A percentile compares a stretch with the other conserved stretches of the same genome.
Conservation (phyloP, 1,284 basidiomycete genomes). For the Bondarzewia mesenterica region DNA sequence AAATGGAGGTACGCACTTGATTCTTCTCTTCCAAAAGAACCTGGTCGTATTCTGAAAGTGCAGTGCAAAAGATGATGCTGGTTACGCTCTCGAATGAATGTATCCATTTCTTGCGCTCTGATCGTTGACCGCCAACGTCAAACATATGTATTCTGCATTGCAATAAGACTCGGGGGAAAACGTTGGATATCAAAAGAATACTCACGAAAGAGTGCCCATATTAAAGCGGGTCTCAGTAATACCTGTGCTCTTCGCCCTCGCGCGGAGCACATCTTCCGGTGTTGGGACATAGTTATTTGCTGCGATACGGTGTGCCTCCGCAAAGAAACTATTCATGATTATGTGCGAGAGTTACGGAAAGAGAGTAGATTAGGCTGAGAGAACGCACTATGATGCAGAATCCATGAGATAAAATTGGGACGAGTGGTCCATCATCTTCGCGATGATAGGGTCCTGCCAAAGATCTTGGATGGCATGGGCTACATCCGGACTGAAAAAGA, state of each 20-base stretch:
- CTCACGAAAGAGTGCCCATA: constrained; percentile 59
- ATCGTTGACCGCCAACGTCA: constrained; percentile 89
- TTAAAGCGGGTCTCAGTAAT: constrained; percentile 86
- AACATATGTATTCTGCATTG: constrained; percentile 82
- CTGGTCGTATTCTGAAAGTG: constrained; percentile 92
- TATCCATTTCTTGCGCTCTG: constrained; percentile 93
- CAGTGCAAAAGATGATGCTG: constrained; percentile 93
- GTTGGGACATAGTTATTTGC: constrained; percentile 77
- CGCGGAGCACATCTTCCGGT: constrained; percentile 84
- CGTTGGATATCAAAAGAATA: not conserved
- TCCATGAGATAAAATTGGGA: constrained; percentile 97
- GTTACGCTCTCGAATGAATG: constrained; percentile 94
- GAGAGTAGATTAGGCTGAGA: not conserved
- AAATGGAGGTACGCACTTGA: constrained; percentile 49
- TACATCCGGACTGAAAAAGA: constrained; percentile 53
- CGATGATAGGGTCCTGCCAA: constrained; percentile 89
- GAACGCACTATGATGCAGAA: constrained; percentile 79
- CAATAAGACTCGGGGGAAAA: not conserved
- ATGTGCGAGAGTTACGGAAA: not conserved
- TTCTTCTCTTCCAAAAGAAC: constrained; percentile 74
- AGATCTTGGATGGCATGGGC: constrained; percentile 76
- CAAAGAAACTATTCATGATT: constrained; percentile 66
- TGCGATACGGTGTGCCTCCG: constrained; percentile 78
- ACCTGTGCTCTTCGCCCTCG: constrained; percentile 87
- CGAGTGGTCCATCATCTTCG: constrained; percentile 77